Conservation (phyloP, 768 basidiomycete genomes). For the Rubroboletus satanas region DNA sequence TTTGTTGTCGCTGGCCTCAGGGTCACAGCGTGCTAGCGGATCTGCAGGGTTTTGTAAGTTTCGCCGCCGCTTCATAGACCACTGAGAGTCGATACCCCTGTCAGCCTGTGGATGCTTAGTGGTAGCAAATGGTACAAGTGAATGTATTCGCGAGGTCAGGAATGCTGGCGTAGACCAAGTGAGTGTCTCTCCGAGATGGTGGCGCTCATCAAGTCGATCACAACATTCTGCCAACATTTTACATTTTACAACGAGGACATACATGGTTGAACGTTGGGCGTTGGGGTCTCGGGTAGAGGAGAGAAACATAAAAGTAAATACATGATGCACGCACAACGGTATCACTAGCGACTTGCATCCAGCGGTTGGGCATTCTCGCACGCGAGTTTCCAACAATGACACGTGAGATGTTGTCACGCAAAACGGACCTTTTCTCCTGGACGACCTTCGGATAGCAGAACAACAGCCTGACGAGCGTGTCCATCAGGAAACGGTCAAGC, state of each 20-base stretch:
- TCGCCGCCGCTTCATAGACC: not conserved
- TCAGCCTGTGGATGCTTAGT: too few species aligned
- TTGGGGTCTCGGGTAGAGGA: not conserved
- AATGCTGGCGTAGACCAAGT: too few species aligned
- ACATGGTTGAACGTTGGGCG: not conserved
- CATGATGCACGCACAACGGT: not conserved
- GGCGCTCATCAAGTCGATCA: not conserved
- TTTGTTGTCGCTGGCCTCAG: not conserved
- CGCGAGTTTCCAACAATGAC: not conserved
- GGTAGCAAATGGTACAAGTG: too few species aligned
- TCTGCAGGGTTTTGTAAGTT: not conserved
- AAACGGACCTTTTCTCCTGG: slow-evolving; percentile 88
- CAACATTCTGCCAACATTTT: not conserved
- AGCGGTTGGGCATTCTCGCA: not conserved
- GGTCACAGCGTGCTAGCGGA: not conserved
- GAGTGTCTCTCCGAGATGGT: too few species aligned
- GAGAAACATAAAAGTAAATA: not conserved
- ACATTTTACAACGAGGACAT: slow-evolving; percentile 1
- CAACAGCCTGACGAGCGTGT: slow-evolving; percentile 59
- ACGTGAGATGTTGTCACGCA: slow-evolving; percentile 35
- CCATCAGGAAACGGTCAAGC: slow-evolving; percentile 13
- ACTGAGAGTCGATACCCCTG: not conserved
- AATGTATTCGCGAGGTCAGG: too few species aligned
- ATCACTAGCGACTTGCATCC: not conserved
- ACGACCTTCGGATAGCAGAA: slow-evolving; percentile 81